Evolutionary conservation across 2,329 filamentous ascomycete species (phyloP), one percentile per base, ranked within the genome.

Genomic region (Fusarium decemcellulare): DNA sequence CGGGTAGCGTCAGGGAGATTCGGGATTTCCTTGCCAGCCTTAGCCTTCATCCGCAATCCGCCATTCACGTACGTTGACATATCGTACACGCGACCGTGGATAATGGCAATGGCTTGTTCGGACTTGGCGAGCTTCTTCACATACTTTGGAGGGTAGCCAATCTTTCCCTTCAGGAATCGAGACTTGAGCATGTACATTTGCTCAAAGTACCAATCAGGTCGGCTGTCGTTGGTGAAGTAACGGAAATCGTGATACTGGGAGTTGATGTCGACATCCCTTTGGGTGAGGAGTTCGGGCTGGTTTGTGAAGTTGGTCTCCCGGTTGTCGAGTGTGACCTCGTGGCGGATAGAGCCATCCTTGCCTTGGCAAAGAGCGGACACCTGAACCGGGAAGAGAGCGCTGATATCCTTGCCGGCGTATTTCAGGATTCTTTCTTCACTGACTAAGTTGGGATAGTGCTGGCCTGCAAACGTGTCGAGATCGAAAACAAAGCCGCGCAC

Each of bases 401-500:
- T 97, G n/a, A 95, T 91, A 76, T 99, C 97, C 44, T 89, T 82
- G 56, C 96, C 96, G 50, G 92, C 95, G 73, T 98, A 99, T 73
- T 92, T 91, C 68, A 92, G 84, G 48, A 98, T 81, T 8, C 85
- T 81, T 67, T 89, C 89, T 36, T 68, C 71, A 4, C 51, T 52
- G 88, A 85, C 65, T 88, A 90, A 50, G 16, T 90, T 84, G 15
- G 82, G 85, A 77, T 97, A 97, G 78, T 99, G 97, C 30, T 83
- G 83, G 3, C 92, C 89, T 44, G 91, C 86, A 76, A 93, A 98
- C 1, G 85, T 81, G 7, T 86, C 89, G 7, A 99, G 86, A 76
- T 98, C 91, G 75, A 97, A 95, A 15, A 99, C 94, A 62, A 94
- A 87, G 54, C 96, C 96, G 56, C 96, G 93, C 71, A 99, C 94